phyloP scores from a whole-genome alignment of 2,329 filamentous ascomycete genomes.

The Ilyonectria destructans region DNA sequence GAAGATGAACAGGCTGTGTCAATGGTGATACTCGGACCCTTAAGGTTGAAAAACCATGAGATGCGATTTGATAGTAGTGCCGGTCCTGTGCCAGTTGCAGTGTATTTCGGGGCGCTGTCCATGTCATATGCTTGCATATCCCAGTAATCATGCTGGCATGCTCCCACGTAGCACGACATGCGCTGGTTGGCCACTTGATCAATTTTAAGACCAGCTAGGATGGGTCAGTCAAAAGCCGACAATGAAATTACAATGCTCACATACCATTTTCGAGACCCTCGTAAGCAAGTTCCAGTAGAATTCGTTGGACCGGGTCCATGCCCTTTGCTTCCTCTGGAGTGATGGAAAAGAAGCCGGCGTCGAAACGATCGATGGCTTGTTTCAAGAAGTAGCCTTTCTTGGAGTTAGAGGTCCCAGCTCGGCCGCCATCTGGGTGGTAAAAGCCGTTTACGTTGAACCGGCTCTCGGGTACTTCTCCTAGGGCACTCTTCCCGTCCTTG shows the following conservation, averaged over 20 bases:
- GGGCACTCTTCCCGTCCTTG: constrained; percentile 7
- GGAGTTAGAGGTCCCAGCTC: constrained; percentile 14
- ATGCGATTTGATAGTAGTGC: constrained; percentile 17
- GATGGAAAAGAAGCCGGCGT: constrained; percentile 59
- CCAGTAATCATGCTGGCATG: constrained; percentile 26
- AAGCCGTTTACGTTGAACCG: constrained; percentile 12
- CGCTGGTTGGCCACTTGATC: constrained; percentile 16
- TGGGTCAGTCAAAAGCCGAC: too few relatives aligned
- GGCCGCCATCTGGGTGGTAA: constrained; percentile 12
- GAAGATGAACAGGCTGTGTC: constrained; percentile 30
- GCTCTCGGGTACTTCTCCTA: constrained; percentile 6
- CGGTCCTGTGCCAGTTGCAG: constrained; percentile 5
- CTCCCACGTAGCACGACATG: constrained; percentile 25
- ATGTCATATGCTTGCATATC: constrained; percentile 23
- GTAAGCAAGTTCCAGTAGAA: constrained; percentile 50
- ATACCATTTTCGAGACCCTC: constrained; percentile 13
- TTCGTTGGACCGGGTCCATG: constrained; percentile 61
- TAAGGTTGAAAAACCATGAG: constrained; percentile 26
- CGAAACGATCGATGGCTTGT: constrained; percentile 35
- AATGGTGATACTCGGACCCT: constrained; percentile 25
- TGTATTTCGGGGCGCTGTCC: constrained; percentile 25
- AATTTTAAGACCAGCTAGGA: constrained; percentile 13
- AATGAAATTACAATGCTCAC: not conserved
- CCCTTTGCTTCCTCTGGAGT: constrained; percentile 55
- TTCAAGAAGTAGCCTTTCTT: constrained; percentile 18